Evolutionary conservation across 768 basidiomycete species (phyloP), one percentile per base, ranked within the genome.

Genomic region (Macrolepiota albuminosa): DNA sequence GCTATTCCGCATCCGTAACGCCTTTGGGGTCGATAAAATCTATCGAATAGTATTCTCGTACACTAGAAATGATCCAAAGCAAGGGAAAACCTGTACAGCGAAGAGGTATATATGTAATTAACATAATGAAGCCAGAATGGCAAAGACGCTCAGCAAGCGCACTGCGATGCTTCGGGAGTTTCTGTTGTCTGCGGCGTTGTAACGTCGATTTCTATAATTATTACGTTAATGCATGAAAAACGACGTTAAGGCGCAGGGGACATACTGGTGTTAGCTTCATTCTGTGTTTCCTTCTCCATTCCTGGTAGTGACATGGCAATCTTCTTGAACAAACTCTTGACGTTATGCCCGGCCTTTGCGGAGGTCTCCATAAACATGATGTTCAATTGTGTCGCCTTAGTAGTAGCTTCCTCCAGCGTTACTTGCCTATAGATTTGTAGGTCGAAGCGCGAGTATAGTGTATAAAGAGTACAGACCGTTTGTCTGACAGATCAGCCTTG

Each of bases 281-380:
- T 75, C 63, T 87, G 86, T 26, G 67, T 79, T 39, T 88, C 91
- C 71, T 90, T 93, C 68, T 95, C 93, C 85, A 95, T 95, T 13
- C 97, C 97, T 21, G 97, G 96, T 53, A 99, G 75, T 2, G 95
- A 95, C 88, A 98, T 87, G 1, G 97, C 97, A 65, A 99, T 99
- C 81, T 98, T 98, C 80, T 98, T 95, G 82, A 99, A 99, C 65
- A 99, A 74, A 65, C 92, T 92, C 79, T 99, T 99, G 62, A 99
- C 97, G 64, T 99, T 99, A 72, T 98, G 97, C 3, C 97, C 97
- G 7, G 97, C 97, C 73, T 99, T 99, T 34, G 97, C 97, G 33
- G 94, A 97, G 9, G 97, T 98, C 76, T 99, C 97, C 89, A 98
- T 98, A 71, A 96, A 97, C 89, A 98, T 93, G 65, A 98, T 93